Base-by-base conservation (phyloP, 805 yeast species). In the Schwanniomyces yamadae region DNA sequence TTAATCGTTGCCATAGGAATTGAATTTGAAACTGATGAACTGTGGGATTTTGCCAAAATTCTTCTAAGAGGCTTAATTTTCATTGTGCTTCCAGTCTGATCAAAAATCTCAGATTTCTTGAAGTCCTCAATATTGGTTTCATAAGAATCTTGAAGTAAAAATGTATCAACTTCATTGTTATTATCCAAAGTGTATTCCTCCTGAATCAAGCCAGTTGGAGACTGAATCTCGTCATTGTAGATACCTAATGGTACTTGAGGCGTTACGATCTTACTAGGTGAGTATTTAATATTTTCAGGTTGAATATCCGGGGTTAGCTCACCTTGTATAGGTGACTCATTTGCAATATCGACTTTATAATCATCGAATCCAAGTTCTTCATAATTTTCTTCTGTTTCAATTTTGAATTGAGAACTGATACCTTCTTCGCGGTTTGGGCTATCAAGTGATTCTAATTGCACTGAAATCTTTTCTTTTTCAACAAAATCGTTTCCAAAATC, bases 1-100 rank as follows among this genome's bases (percentile, higher is more conserved):
- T 41, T 46, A n/a, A 55, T 43, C 34, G 48, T 36, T 17, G 28
- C 40, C 5, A 44, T 14, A 0, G 57, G 50, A 8, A 28, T 12
- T 7, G 13, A 18, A 6, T n/a, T 28, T 19, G 2, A 11, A 21
- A 8, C 7, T 21, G 23, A 8, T 10, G 10, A 8, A n/a, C 11
- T n/a, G 19, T 28, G 15, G 3, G n/a, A 3, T 16, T 11, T 11
- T 17, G n/a, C 10, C 23, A n/a, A 10, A 5, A 12, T 18, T 10
- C 13, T 9, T 13, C 21, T n/a, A 27, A 6, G 6, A 23, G 18
- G 16, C 9, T 13, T 17, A 27, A 23, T 28, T 22, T 15, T 19
- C 14, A 15, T 32, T 16, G 17, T 4, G 13, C 14, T 11, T 13
- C 19, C 21, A 5, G 13, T 14, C 4, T 19, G 7, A 10, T 34